Evolutionary conservation across 495 filamentous ascomycete species (phyloP), one percentile per base, ranked within the genome.

Genomic region (Aspergillus sclerotioniger): DNA sequence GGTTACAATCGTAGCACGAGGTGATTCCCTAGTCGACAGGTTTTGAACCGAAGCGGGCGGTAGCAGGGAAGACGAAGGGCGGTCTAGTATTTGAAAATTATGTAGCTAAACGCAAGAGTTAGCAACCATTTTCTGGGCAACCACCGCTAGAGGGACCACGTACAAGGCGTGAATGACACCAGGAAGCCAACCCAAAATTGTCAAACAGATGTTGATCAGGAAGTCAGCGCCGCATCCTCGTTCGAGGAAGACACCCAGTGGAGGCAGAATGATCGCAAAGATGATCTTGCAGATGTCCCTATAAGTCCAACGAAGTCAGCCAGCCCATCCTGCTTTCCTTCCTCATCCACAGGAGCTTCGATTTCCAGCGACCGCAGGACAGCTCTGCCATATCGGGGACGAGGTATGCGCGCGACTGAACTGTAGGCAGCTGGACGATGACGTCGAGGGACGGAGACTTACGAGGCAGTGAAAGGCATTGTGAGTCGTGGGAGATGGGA

Each of bases 241-340:
- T 80, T 94, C 89, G 57, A 96, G 84, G 82, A 96, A 95, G 70
- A 96, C 92, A 72, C 91, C 90, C 33, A 96, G 80, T 61, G 92
- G 92, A 39, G 92, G 92, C 51, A 95, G 80, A 78, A 95, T 75
- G 77, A 95, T 79, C 77, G 90, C 88, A 70, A 92, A 79, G 76
- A 94, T 85, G 81, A 95, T 91, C 80, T 95, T 93, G 88, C 86
- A 87, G 81, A 93, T 90, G 70, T 95, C 90, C 74, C 90, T 92
- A 64, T 41, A 51, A 33, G 25, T 32, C 3, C 28, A 47, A 33
- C 31, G 28, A 35, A 48, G 48, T 54, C 51, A 50, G 53, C 52
- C 12, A 29, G 5, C 13, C n/a, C 17, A 45, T 33, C 39, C 9
- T 37, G 17, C 20, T 48, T 35, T 12, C 16, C 9, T 8, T 2